Evolutionary conservation across 805 yeast genomes (phyloP).

Genomic region (Sporopachydermia quercuum): DNA sequence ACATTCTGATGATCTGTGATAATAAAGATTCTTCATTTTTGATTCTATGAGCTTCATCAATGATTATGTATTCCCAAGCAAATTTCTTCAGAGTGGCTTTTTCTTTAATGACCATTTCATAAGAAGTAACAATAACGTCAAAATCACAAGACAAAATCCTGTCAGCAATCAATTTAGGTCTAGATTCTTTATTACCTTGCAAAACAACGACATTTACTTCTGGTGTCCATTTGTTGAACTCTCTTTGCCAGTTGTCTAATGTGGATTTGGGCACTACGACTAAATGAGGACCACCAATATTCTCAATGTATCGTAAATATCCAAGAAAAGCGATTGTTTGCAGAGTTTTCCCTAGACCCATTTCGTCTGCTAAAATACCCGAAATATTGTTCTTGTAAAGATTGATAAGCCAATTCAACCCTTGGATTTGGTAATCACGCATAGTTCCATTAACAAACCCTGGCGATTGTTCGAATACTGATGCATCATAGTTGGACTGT

Average conservation of each 20-base stretch:
- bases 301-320: constrained; percentile 46
- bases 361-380: constrained; percentile 74
- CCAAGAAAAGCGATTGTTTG: constrained; percentile 71
- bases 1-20: constrained; percentile 61
- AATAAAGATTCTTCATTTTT: constrained; percentile 62
- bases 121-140: constrained; percentile 59
- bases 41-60: constrained; percentile 76
- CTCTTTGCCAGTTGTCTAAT: constrained; percentile 68
- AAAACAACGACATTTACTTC: constrained; percentile 55
- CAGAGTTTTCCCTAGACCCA: constrained; percentile 74
- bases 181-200: constrained; percentile 61
- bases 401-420: constrained; percentile 64
- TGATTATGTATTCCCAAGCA: constrained; percentile 61
- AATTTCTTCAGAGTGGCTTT: constrained; percentile 51
- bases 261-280: constrained; percentile 73
- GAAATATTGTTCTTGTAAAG: constrained; percentile 52
- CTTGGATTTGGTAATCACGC: constrained; percentile 68
- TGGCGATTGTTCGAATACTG: constrained; percentile 2
- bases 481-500: not conserved
- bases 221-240: constrained; percentile 67
- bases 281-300: constrained; percentile 55
- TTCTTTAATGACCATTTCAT: constrained; percentile 65
- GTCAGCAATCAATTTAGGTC: constrained; percentile 37
- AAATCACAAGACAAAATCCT: constrained; percentile 44
- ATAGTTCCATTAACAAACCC: constrained; percentile 42